Conservation (phyloP, 148 eudicot genomes). For the Chenopodium formosanum region DNA sequence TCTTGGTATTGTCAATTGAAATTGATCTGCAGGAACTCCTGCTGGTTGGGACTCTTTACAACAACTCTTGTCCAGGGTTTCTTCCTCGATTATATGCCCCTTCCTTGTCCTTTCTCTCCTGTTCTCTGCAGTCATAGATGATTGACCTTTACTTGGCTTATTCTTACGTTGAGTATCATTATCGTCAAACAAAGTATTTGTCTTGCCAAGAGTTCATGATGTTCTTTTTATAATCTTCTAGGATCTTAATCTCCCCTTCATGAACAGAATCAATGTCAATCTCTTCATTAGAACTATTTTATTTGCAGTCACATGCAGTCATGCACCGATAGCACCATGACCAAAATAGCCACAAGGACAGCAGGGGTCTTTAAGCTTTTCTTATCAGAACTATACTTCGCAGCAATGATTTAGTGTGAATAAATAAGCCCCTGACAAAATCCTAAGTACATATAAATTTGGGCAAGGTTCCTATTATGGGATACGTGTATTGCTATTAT, state of each 20-base stretch:
- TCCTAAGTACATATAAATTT: no score
- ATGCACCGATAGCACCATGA: no score
- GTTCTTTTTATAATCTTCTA: not conserved
- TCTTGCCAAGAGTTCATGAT: not conserved
- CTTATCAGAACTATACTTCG: no score
- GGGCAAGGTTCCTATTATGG: no score
- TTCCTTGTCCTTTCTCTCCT: not conserved
- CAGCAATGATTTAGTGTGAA: no score
- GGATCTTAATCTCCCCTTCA: not conserved
- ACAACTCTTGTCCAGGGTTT: not conserved
- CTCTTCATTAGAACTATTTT: no score
- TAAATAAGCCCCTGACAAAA: no score
- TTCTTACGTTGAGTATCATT: not conserved
- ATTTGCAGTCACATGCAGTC: no score
- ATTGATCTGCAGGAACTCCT: not conserved
- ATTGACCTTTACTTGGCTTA: not conserved
- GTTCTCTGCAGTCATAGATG: not conserved
- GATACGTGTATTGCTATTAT: no score
- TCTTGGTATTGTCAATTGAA: not conserved
- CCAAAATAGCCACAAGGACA: no score
- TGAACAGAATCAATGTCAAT: not conserved
- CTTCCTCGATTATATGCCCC: not conserved
- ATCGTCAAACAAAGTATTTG: not conserved
- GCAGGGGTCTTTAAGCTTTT: no score
- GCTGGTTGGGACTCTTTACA: not conserved